Evolutionary conservation across 495 filamentous ascomycete species (phyloP), one percentile per base, ranked within the genome.

Genomic region (Collariella sp.): DNA sequence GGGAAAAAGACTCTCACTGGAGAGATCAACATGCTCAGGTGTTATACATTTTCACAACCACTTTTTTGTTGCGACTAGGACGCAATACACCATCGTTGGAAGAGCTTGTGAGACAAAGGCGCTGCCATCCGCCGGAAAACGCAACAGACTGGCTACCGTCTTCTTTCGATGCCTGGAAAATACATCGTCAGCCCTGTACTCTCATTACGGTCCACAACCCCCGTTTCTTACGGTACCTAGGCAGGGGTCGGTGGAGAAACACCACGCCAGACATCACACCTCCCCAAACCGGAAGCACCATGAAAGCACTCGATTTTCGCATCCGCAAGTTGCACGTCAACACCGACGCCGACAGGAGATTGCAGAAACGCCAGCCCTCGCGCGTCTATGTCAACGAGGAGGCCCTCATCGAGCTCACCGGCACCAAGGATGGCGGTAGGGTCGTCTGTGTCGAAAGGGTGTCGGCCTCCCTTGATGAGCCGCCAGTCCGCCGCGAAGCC

Each of bases 331-430:
- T 62, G 39, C 62, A 67, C 43, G 59, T 61, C 59, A 68, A 63
- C 56, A 62, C 56, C 35, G 65, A 65, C 46, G 38, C 57, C 16
- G 66, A 78, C 61, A 70, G 75, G 41, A 69, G 73, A 42, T 71
- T 72, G 46, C 79, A 79, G 52, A 70, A 72, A 19, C 51, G 41
- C 26, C 66, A 69, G 44, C 66, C 66, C 0, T 69, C 66, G 58
- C 77, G 83, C 34, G 69, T 91, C 42, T 81, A 86, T 59, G 71
- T 91, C 18, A 81, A 81, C n/a, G 75, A 77, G 36, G 79, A 84
- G 12, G 79, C 79, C 22, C 70, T 91, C 10, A 74, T 81, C 43
- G 65, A 73, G 29, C 71, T 87, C 7, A 78, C 78, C 0, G 69
- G 67, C 1, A 49, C 56, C 52, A 71, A 88, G 22, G 73, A 77